Conservation (phyloP, 306 rosid genomes). For the Pyrus betulifolia region DNA sequence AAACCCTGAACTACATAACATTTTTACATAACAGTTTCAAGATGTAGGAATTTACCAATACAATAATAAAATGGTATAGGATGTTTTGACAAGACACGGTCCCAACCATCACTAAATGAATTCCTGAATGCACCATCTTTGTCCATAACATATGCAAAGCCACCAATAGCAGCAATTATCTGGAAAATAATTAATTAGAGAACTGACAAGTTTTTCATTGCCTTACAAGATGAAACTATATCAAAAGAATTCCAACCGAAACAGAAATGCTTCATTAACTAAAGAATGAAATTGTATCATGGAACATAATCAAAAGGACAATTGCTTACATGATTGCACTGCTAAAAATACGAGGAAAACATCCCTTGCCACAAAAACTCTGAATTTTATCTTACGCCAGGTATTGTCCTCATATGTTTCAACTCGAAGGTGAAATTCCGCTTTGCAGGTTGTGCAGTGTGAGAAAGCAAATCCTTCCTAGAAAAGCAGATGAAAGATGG, state of each 20-base stretch:
- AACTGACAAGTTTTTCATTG: neutral
- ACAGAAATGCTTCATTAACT: neutral
- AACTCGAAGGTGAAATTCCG: constrained; percentile 84
- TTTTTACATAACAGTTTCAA: neutral
- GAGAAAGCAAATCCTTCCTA: constrained; percentile 99
- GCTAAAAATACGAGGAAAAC: constrained; percentile 90
- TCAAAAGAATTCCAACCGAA: neutral
- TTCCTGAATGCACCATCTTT: constrained; percentile 91
- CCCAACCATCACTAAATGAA: constrained; percentile 96
- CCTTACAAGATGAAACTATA: constrained; percentile 1
- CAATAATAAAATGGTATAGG: constrained; percentile 96
- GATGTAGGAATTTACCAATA: constrained; percentile 52
- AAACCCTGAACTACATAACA: neutral
- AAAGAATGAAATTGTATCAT: neutral
- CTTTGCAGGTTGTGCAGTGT: constrained; percentile 98
- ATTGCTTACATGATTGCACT: constrained; percentile 88
- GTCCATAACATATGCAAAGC: constrained; percentile 91
- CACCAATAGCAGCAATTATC: constrained; percentile 84
- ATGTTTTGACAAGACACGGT: constrained; percentile 85
- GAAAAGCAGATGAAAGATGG: neutral
- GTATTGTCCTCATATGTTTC: constrained; percentile 76
- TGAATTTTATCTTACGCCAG: constrained; percentile 82
- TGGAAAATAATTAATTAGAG: constrained; percentile 24
- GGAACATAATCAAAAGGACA: neutral
- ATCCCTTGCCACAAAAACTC: constrained; percentile 95